Evolutionary conservation across 768 basidiomycete species (phyloP), one percentile per base, ranked within the genome.

Genomic region (Suillus tomentosus): DNA sequence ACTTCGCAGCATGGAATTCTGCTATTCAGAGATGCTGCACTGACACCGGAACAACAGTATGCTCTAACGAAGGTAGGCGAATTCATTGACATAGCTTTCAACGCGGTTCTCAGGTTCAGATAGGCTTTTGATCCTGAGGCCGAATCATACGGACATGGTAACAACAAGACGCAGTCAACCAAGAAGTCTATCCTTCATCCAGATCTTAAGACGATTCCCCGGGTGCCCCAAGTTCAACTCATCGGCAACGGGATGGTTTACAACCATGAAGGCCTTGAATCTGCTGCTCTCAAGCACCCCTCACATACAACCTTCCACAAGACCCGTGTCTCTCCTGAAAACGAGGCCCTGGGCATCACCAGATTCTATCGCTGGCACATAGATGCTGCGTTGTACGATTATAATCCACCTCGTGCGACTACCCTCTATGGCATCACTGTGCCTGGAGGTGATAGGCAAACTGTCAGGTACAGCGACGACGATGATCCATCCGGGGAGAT

Each of bases 331-430:
- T 86, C 87, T 11, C 78, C 81, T 3, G 90, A 90, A 70, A 94
- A 95, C 65, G 90, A 91, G 68, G 86, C 77, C 9, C 82, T 84
- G 60, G 93, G 92, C n/a, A 75, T 82, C 53, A 95, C 94, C n/a
- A 84, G 94, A 45, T 95, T 91, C 82, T 95, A 94, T 75, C 82
- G 94, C 57, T 95, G 94, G 93, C 92, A 96, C 74, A 95, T 95
- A 75, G 94, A 95, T 68, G 94, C 95, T 1, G 92, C 92, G 2
- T 77, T 94, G 43, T 92, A 91, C 72, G 86, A 89, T 62, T 80
- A 89, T 14, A 85, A 86, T 31, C 91, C 91, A 19, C 94, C 94
- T 4, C 88, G 83, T 67, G 94, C 92, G 48, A 96, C 95, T 6
- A 92, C 93, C 0, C 84, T 96, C 24, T 94, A 94, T 68, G 92